These are phyloP conservation scores for Byssoonygena ceratinophila DNA, from an alignment of 2,329 filamentous ascomycete genomes.

Conservation along the genomic window DNA sequence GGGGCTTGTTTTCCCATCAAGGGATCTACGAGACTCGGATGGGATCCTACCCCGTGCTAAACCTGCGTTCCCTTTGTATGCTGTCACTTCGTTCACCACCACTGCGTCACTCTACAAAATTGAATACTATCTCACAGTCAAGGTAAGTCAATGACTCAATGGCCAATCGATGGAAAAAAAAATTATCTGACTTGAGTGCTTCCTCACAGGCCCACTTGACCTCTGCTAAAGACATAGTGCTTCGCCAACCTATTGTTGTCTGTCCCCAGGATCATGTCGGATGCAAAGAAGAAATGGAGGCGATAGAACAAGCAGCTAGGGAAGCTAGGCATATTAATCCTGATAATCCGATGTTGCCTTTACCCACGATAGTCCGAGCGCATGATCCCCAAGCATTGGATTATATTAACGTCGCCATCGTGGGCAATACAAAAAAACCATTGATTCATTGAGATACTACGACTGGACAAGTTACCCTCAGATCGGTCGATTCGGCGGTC, in stretches of 20 bases:
- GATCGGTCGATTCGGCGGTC: neutral
- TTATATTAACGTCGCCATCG: conserved; percentile 51
- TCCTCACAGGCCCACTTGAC: conserved; percentile 65
- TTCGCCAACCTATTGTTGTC: conserved; percentile 89
- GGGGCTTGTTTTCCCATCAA: conserved; percentile 79
- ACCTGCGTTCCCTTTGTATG: conserved; percentile 78
- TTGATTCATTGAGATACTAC: conserved; percentile 49
- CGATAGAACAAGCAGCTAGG: conserved; percentile 89
- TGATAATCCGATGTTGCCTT: conserved; percentile 85
- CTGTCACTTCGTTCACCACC: conserved; percentile 83
- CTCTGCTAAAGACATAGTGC: conserved; percentile 72
- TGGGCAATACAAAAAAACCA: conserved; percentile 52
- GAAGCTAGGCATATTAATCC: conserved; percentile 81
- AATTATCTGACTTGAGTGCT: conserved; percentile 1
- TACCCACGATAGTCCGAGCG: conserved; percentile 68
- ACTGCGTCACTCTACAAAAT: conserved; percentile 94
- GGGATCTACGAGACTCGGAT: conserved; percentile 75
- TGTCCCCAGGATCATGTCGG: conserved; percentile 90
- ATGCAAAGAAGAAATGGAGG: conserved; percentile 98
- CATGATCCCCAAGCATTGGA: conserved; percentile 57
- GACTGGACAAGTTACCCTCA: neutral
- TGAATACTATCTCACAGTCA: conserved; percentile 89
- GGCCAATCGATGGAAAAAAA: neutral
- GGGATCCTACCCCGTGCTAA: conserved; percentile 78
- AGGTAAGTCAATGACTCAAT: conserved; percentile 52